Percentiles rank a stretch among this genome's conserved stretches.
These are phyloP conservation scores for Lepidium didymum DNA, from an alignment of 345 rosid species.

Conservation along the genomic window DNA sequence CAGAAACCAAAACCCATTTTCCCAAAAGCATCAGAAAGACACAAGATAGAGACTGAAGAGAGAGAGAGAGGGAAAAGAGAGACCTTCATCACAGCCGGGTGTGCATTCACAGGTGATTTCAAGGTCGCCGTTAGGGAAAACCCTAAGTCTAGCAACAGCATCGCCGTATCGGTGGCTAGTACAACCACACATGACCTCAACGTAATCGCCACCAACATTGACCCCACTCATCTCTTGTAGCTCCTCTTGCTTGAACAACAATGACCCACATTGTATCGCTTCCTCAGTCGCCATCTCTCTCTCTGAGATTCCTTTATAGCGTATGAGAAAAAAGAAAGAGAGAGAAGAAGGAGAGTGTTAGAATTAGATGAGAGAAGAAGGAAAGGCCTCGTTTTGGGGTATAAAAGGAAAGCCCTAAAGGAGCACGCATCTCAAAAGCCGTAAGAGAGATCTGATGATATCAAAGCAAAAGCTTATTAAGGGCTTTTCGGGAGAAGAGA, in stretches of 20 bases:
- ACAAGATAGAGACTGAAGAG: background rate
- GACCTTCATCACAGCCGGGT: conserved; percentile 99
- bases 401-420: conserved; percentile 36
- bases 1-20: conserved; percentile 34
- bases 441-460: conserved; percentile 29
- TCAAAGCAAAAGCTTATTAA: conserved; percentile 24
- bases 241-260: conserved; percentile 81
- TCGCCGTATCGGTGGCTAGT: conserved; percentile 98
- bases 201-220: conserved; percentile 55
- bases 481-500: conserved; percentile 23
- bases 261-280: conserved; percentile 42
- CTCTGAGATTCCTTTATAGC: conserved; percentile 15
- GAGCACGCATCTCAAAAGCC: conserved; percentile 45
- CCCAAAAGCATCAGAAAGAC: conserved; percentile 4
- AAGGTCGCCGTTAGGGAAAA: conserved; percentile 87
- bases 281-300: conserved; percentile 52
- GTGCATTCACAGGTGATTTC: conserved; percentile 97
- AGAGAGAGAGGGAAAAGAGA: conserved; percentile 10
- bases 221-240: conserved; percentile 77
- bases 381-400: conserved; percentile 34
- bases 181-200: conserved; percentile 98
- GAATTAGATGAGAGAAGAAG: conserved; percentile 20
- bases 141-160: conserved; percentile 99
- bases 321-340: conserved; percentile 8
- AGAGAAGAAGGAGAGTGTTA: conserved; percentile 9